Evolutionary conservation across 1,284 basidiomycete species (phyloP), one percentile per base, ranked within the genome.

Genomic region (Cryptococcus depauperatus): DNA sequence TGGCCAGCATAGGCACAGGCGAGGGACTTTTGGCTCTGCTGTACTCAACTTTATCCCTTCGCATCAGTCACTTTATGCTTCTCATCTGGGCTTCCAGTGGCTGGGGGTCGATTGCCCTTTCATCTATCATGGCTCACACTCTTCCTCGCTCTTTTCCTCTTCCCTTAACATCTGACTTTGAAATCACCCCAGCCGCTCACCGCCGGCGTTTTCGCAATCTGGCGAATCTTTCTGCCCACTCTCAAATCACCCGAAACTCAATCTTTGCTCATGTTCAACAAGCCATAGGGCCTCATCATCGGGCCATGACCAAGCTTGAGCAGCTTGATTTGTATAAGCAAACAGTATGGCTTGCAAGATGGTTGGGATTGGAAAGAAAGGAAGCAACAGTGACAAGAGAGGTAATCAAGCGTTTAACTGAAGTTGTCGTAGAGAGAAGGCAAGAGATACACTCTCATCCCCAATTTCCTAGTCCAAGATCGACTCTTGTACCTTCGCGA

Each of bases 301-400:
- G 85, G 9, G 84, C 88, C 54, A 76, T 93, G 35, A 82, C 81
- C 16, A 75, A 81, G 32, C 75, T 81, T 33, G 85, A 88, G 54
- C 80, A 87, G 27, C 76, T 93, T 26, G 72, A 76, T 9, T 70
- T 84, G 9, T 72, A 89, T 33, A 79, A 84, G 51, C 76, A 78
- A 30, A 77, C 83, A 34, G 83, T 84, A 0, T 80, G 79, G 51
- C 70, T 88, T 38, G 90, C 85, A 64, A 77, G 82, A 9, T 82
- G 79, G 55, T 66, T 95, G 2, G 86, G 85, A 7, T 84, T 88
- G 66, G 77, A 75, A 43, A 76, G 91, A 41, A 92, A 91, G 65
- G 89, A 92, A 68, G 84, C 82, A 0, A 84, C 84, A 54, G 74
- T 88, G 26, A 75, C 89, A n/a, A 76, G 91, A 13, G 87, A 92